Evolutionary conservation across 2,329 filamentous ascomycete species (phyloP), one percentile per base, ranked within the genome.

Genomic region (Phoma herbarum): DNA sequence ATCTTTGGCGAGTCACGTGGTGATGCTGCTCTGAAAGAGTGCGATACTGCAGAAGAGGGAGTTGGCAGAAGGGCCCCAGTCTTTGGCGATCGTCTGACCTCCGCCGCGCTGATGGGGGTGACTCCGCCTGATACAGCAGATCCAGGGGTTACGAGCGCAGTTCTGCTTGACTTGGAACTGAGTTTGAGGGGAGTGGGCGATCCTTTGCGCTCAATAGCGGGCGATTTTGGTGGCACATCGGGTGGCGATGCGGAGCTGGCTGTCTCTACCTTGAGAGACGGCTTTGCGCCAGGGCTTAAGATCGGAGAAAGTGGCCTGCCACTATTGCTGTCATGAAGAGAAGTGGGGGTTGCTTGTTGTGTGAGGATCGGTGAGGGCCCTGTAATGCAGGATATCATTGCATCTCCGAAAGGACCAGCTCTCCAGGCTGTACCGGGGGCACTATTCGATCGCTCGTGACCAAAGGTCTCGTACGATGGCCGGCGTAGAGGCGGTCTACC

Each of bases 391-490:
- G 74, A 72, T 28, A 76, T 69, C 65, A 78, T 70, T 42, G 77
- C 76, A 71, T 78, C 76, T 20, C 76, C 76, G 56, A 79, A 78
- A 3, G 76, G 76, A 43, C 75, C 73, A 23, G 66, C 56, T 55
- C 75, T 71, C 77, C 77, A 79, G 55, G 68, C 72, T 12, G 68
- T 73, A 23, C 75, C 75, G 28, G 76, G 77, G 35, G 71, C 75
- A 68, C 76, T 79, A 62, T 68, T 74, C 5, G 76, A 77, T 54
- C 77, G 65, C 62, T 79, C 77, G 47, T 79, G 75, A 33, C 70
- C 71, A 51, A 76, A 72, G 18, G 62, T 60, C 39, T 77, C 75
- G 45, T 73, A 65, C 4, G 73, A 74, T 28, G 65, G 61, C 52
- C 75, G 70, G 10, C 74, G 75, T 12, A 79, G 72, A 48, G 77